Evolutionary conservation across 23 red algal genomes (phyloP).

Genomic region (Gracilaria gracilis): DNA sequence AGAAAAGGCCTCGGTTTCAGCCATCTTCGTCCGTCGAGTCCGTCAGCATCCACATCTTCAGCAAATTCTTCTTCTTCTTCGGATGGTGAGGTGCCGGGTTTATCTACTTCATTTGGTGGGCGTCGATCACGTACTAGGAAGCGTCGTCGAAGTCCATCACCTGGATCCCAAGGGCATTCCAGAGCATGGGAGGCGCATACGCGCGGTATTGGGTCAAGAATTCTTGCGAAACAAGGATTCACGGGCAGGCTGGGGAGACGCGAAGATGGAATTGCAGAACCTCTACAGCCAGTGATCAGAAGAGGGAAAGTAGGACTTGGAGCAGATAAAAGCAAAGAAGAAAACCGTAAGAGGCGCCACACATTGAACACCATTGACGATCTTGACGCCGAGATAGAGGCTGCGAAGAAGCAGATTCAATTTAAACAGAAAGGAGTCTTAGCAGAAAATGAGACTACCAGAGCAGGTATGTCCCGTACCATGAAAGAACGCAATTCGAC

Average conservation of each 20-base stretch:
- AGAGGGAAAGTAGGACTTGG: conserved; percentile 67
- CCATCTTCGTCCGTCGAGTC: neutral
- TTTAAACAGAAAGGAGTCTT: no score
- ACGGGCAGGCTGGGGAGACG: conserved; percentile 60
- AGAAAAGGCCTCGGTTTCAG: conserved; percentile 14
- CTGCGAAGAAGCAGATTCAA: conserved; percentile 2
- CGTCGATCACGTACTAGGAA: conserved; percentile 17
- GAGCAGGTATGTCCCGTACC: no score
- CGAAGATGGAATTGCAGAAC: conserved; percentile 71
- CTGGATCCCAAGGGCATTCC: conserved; percentile 1
- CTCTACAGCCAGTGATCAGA: conserved; percentile 56
- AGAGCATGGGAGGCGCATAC: conserved; percentile 82
- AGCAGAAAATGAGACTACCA: neutral
- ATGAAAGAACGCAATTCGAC: neutral
- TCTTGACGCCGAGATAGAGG: conserved; percentile 23
- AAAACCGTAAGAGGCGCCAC: neutral
- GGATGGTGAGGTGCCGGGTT: conserved; percentile 13
- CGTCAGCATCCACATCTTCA: conserved; percentile 7
- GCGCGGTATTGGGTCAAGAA: conserved; percentile 69
- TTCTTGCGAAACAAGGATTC: conserved; percentile 79
- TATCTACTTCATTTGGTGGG: conserved; percentile 24
- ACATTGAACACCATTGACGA: neutral
- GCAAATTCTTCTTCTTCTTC: neutral
- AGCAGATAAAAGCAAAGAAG: conserved; percentile 32
- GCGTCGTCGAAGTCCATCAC: conserved; percentile 16